phyloP scores from a whole-genome alignment of 1,139 yeast genomes.

The Magnusiomyces fungicola region DNA sequence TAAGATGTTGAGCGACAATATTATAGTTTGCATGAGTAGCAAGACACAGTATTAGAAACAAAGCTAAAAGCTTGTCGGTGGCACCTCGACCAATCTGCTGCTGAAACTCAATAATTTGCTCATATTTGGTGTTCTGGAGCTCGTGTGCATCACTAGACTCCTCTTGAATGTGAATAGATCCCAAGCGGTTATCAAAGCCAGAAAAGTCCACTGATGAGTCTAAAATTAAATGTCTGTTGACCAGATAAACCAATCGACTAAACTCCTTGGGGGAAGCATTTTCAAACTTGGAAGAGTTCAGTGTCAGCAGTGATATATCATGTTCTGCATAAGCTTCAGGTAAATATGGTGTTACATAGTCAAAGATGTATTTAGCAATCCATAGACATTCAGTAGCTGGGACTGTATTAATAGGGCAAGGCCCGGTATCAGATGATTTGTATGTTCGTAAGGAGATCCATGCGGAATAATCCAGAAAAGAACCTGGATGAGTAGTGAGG shows the following conservation, averaged over 20 bases:
- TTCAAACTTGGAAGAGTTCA: background rate
- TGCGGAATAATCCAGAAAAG: slow-evolving; percentile 6
- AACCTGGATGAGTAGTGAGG: slow-evolving; percentile 5
- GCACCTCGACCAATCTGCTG: background rate
- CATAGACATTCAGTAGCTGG: slow-evolving; percentile 4
- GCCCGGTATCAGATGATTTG: slow-evolving; percentile 4
- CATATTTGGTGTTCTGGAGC: background rate
- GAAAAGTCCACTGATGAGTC: background rate
- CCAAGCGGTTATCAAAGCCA: background rate
- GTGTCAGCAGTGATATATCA: background rate
- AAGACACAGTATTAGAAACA: slow-evolving; percentile 2
- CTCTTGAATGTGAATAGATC: background rate
- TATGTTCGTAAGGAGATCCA: slow-evolving; percentile 2
- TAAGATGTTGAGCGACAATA: background rate
- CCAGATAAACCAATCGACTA: slow-evolving; percentile 1
- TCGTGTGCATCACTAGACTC: background rate
- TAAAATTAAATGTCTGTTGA: slow-evolving; percentile 4
- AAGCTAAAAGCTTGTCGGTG: background rate
- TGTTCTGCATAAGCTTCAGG: slow-evolving; percentile 6
- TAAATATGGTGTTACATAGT: background rate
- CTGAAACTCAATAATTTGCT: background rate
- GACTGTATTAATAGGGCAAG: slow-evolving; percentile 1
- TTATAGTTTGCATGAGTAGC: slow-evolving; percentile 2
- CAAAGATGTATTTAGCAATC: slow-evolving; percentile 6
- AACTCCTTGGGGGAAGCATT: background rate